Base-by-base conservation (phyloP, 1,284 basidiomycete genomes). In the Fomitopsis betulina region DNA sequence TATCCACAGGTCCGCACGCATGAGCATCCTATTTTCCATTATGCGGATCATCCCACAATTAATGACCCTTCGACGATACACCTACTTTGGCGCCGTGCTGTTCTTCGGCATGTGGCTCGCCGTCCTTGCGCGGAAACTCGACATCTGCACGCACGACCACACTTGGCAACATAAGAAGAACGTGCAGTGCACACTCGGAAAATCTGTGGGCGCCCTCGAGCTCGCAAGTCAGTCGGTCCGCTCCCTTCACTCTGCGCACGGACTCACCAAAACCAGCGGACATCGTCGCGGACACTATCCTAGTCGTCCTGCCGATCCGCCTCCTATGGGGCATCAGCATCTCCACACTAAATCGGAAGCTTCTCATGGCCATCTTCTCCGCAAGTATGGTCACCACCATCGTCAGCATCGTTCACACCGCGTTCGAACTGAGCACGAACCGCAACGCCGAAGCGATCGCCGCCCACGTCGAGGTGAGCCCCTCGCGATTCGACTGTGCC, bases 21-120 rank as follows among this genome's bases (percentile, higher is more conserved):
- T 71, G 63, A 69, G 68, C 64, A 66, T 71, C n/a, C 60, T 72
- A 9, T 64, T 62, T 47, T 67, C 71, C 3, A 63, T 69, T 23
- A 65, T 71, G 30, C 60, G 69, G 33, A 63, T 72, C 38, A 71
- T 68, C 12, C 69, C 71, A 2, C 49, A 53, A 33, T 55, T 68
- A 13, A 64, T 69, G 63, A 54, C 40, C 13, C 51, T 70, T 43
- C 62, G 65, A 27, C 38, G 52, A 15, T 59, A 63, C 37, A 54
- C 69, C 13, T 58, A 66, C 51, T 47, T 55, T 21, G 60, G 53
- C 27, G 63, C 62, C 5, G 49, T 60, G 2, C 51, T 67, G 2
- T 70, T 72, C 55, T 56, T 63, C 10, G 37, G 62, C 9, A 68
- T 70, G 66, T 72, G 69, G 70, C 47, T 56, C 12, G 60, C 58